A percentile compares a stretch with the other conserved stretches of the same genome.
These are phyloP conservation scores for Plasmodium falciparum DNA, from an alignment of 169 alveolate species.

Conservation along the genomic window DNA sequence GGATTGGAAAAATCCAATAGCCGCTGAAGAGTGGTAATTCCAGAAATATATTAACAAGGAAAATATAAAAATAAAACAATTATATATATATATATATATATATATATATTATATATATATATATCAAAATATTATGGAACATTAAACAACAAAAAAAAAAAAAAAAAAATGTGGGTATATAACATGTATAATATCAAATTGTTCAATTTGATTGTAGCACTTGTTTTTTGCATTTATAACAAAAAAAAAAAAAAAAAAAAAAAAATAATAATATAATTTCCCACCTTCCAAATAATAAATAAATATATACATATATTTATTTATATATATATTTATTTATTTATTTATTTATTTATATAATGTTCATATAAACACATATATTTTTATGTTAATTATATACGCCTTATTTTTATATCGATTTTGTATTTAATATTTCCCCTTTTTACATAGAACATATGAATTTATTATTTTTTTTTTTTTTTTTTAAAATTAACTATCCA, in stretches of 20 bases:
- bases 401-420: no score
- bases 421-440: no score
- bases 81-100: neutral
- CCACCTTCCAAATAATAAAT: neutral
- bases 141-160: neutral
- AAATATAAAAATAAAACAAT: neutral
- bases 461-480: no score
- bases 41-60: neutral
- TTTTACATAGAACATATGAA: no score
- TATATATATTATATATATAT: neutral
- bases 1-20: constrained; percentile 72
- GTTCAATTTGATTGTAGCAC: neutral
- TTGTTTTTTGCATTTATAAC: neutral
- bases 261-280: neutral
- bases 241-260: neutral
- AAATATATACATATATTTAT: neutral
- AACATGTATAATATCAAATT: constrained; percentile 5
- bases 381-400: no score
- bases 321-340: neutral
- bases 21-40: constrained; percentile 68
- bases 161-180: neutral
- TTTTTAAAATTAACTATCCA: no score
- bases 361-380: no score
- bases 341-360: no score
- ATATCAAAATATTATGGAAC: no score